phyloP scores from a whole-genome alignment of 2,329 filamentous ascomycete genomes.

The Aureobasidium sp. region DNA sequence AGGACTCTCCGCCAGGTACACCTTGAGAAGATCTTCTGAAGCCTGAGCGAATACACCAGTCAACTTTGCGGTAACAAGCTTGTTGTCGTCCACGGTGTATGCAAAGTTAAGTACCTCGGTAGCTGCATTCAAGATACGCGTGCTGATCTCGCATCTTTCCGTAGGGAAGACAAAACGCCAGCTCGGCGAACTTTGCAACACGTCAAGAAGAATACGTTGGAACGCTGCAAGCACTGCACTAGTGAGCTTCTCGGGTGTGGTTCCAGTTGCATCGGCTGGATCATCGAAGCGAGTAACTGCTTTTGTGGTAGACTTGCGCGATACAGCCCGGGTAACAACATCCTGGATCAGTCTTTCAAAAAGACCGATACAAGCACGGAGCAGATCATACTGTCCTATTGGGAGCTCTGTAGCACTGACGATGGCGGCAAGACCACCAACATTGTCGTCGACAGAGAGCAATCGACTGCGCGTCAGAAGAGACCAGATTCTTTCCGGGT shows the following conservation, averaged over 20 bases:
- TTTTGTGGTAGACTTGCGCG: constrained; percentile 51
- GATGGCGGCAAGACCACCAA: constrained; percentile 67
- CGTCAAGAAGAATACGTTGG: constrained; percentile 66
- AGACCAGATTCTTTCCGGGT: constrained; percentile 82
- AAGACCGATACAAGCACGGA: constrained; percentile 62
- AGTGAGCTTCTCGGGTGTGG: constrained; percentile 70
- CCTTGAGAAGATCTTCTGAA: constrained; percentile 65
- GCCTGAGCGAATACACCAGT: constrained; percentile 60
- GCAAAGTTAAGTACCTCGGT: constrained; percentile 62
- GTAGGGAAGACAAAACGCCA: constrained; percentile 70
- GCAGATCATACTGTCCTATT: constrained; percentile 65
- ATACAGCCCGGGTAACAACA: constrained; percentile 59
- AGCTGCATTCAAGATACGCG: constrained; percentile 59
- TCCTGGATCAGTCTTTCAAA: constrained; percentile 71
- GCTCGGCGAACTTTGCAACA: constrained; percentile 74
- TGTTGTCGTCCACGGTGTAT: constrained; percentile 62
- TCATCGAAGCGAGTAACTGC: constrained; percentile 39
- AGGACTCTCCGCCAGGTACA: constrained; percentile 62
- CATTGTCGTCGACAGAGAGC: constrained; percentile 65
- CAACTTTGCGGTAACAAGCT: constrained; percentile 40
- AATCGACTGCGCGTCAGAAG: constrained; percentile 75
- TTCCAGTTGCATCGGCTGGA: constrained; percentile 48
- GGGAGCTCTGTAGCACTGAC: constrained; percentile 76
- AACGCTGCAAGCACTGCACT: constrained; percentile 63
- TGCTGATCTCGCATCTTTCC: constrained; percentile 61